These are phyloP conservation scores for Ganoderma lingzhi DNA, from an alignment of 1,284 basidiomycete species.

Conservation along the genomic window DNA sequence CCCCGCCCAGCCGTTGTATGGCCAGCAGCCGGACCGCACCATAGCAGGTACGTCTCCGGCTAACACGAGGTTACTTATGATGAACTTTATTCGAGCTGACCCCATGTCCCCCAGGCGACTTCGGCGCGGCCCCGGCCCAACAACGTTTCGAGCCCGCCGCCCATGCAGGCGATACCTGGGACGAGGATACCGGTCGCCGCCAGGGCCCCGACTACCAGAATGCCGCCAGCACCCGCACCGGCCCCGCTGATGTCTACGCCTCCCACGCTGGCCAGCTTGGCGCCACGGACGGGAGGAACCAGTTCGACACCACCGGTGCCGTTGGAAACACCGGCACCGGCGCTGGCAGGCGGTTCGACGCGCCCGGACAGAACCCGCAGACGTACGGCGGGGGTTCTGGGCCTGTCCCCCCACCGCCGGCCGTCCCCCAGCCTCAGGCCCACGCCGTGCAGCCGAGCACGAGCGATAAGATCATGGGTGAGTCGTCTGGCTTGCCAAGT, in stretches of 20 bases:
- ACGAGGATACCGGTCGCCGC: background rate
- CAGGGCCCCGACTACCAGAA: background rate
- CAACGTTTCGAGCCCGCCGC: background rate
- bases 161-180: background rate
- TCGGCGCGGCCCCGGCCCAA: background rate
- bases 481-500: background rate
- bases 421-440: background rate
- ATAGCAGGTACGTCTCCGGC: background rate
- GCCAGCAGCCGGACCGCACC: background rate
- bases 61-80: background rate
- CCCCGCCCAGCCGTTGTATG: background rate
- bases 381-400: background rate
- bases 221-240: background rate
- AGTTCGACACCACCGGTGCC: background rate
- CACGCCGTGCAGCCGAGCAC: background rate
- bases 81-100: background rate
- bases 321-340: background rate
- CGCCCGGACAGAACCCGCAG: background rate
- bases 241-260: constrained; percentile 9
- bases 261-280: constrained; percentile 15
- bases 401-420: background rate
- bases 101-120: background rate
- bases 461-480: constrained; percentile 21
- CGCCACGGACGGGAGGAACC: background rate
- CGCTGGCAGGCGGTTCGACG: background rate